phyloP scores from a whole-genome alignment of 805 yeast genomes.

The Candida cerambycidarum region DNA sequence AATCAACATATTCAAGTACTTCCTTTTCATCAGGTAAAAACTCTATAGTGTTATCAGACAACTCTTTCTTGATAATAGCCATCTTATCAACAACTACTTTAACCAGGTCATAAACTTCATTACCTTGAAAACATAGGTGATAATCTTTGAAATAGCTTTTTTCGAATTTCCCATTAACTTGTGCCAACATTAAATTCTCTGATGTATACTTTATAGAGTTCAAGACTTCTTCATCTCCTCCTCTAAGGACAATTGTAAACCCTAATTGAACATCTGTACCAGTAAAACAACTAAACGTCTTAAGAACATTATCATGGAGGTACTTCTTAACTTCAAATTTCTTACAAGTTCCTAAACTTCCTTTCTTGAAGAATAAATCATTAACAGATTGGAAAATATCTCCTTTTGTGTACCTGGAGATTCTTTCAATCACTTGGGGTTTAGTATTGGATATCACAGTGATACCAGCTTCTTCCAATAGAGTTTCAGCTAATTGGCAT shows the following conservation, averaged over 20 bases:
- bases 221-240: constrained; percentile 62
- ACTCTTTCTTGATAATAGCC: constrained; percentile 13
- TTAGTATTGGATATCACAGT: constrained; percentile 81
- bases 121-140: constrained; percentile 15
- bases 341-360: constrained; percentile 68
- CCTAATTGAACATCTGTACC: constrained; percentile 78
- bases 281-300: constrained; percentile 74
- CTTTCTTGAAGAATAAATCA: constrained; percentile 64
- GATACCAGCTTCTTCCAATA: constrained; percentile 71
- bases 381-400: constrained; percentile 87
- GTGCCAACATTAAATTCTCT: constrained; percentile 76
- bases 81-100: constrained; percentile 13
- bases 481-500: constrained; percentile 75
- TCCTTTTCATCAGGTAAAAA: constrained; percentile 30
- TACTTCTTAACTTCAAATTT: constrained; percentile 70
- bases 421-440: constrained; percentile 74
- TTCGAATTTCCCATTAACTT: constrained; percentile 79
- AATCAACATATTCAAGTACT: constrained; percentile 32
- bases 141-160: constrained; percentile 33
- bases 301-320: constrained; percentile 52
- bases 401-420: constrained; percentile 76
- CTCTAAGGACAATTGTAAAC: constrained; percentile 83
- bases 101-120: constrained; percentile 14
- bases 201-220: constrained; percentile 72
- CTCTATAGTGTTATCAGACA: constrained; percentile 18